phyloP scores from a whole-genome alignment of 2,329 filamentous ascomycete species.

The Fusarium nematophilum region DNA sequence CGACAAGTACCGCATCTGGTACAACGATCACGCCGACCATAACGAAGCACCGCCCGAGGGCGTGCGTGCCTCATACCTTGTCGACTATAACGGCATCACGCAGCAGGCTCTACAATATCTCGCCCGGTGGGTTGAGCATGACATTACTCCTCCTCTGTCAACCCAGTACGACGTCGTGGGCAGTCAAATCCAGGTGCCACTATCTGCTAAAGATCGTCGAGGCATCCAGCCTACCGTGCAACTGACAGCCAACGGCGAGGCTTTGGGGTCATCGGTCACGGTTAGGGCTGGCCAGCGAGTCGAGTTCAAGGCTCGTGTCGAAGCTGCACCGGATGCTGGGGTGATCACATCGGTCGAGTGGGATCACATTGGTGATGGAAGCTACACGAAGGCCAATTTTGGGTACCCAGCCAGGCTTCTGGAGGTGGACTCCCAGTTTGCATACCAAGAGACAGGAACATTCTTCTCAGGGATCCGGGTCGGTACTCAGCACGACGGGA shows the following conservation, averaged over 20 bases:
- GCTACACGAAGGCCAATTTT: not conserved
- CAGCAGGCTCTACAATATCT: conserved; percentile 32
- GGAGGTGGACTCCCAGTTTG: not conserved
- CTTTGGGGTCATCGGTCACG: conserved; percentile 1
- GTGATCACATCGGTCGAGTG: conserved; percentile 21
- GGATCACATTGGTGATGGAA: conserved; percentile 11
- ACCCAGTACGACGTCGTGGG: conserved; percentile 16
- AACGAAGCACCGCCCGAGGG: not conserved
- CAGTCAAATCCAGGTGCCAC: conserved; percentile 15
- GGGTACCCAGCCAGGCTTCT: not conserved
- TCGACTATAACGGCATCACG: conserved; percentile 25
- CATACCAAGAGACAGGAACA: not conserved
- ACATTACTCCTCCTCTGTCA: conserved; percentile 8
- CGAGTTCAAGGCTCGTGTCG: conserved; percentile 1
- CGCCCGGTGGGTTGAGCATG: conserved; percentile 30
- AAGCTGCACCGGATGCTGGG: conserved; percentile 8
- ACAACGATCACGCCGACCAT: conserved; percentile 34
- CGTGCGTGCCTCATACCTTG: not conserved
- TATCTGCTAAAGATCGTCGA: conserved; percentile 6
- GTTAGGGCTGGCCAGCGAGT: too few species aligned
- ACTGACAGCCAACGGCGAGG: not conserved
- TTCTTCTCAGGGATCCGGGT: conserved; percentile 7
- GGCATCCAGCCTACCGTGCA: conserved; percentile 27
- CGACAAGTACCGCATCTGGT: conserved; percentile 33
- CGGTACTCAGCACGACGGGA: not conserved